phyloP scores from a whole-genome alignment of 2,329 filamentous ascomycete species.

The Colletotrichum ledebouriae region DNA sequence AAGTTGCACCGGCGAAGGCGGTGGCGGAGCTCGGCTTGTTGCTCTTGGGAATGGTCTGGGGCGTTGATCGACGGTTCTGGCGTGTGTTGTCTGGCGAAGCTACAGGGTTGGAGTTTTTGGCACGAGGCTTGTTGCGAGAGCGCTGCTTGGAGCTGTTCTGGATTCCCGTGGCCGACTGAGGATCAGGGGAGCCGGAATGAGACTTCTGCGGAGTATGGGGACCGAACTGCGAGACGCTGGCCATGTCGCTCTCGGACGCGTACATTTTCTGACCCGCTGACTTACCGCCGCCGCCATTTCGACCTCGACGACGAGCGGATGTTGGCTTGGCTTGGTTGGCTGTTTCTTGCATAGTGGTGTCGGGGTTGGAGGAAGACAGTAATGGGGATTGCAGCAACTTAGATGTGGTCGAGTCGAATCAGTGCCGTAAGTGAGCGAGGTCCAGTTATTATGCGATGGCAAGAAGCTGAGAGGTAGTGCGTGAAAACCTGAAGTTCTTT shows the following conservation, averaged over 20 bases:
- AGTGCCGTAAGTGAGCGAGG: background rate
- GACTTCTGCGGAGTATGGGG: constrained; percentile 64
- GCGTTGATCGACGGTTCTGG: constrained; percentile 59
- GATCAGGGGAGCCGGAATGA: constrained; percentile 53
- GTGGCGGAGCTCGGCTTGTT: constrained; percentile 63
- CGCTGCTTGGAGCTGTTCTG: constrained; percentile 46
- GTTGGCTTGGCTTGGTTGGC: constrained; percentile 52
- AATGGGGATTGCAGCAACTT: background rate
- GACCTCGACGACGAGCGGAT: constrained; percentile 52
- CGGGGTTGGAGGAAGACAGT: background rate
- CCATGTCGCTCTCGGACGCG: constrained; percentile 69
- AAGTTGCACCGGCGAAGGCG: constrained; percentile 92
- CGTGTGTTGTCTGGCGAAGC: constrained; percentile 59
- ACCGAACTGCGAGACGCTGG: constrained; percentile 48
- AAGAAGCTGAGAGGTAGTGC: background rate
- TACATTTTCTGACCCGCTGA: constrained; percentile 65
- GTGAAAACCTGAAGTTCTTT: background rate
- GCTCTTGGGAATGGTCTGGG: constrained; percentile 48
- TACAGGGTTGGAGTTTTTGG: constrained; percentile 39
- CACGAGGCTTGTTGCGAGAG: constrained; percentile 43
- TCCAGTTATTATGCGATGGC: background rate
- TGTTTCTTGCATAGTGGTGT: constrained; percentile 51
- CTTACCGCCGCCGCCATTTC: constrained; percentile 50
- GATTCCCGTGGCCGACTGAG: constrained; percentile 49
- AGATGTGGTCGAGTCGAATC: background rate